A percentile compares a stretch with the other conserved stretches of the same genome.
These are phyloP conservation scores for Cucurbita moschata DNA, from an alignment of 306 rosid species.

Conservation along the genomic window DNA sequence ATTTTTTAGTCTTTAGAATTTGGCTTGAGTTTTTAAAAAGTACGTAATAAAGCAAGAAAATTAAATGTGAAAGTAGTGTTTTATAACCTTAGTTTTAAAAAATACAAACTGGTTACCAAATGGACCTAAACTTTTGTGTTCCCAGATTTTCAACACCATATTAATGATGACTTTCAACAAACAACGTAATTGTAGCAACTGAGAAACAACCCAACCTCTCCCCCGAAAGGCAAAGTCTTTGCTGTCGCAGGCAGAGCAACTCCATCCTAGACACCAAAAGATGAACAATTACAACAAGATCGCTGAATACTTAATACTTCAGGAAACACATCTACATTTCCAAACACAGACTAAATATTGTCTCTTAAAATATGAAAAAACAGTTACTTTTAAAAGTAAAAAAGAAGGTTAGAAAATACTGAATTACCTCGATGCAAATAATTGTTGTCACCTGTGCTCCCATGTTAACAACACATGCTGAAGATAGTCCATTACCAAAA, in stretches of 20 bases:
- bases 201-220: slow-evolving; percentile 54
- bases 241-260: slow-evolving; percentile 61
- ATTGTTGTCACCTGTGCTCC: slow-evolving; percentile 91
- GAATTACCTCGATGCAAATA: slow-evolving; percentile 76
- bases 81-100: not conserved
- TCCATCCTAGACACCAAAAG: slow-evolving; percentile 61
- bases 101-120: not conserved
- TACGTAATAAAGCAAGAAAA: not conserved
- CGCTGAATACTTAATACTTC: slow-evolving; percentile 1
- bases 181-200: not conserved
- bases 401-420: slow-evolving; percentile 2
- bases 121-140: not conserved
- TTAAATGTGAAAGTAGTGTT: not conserved
- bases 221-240: slow-evolving; percentile 88
- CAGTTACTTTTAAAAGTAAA: not conserved
- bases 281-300: slow-evolving; percentile 10
- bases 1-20: not conserved
- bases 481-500: slow-evolving; percentile 91
- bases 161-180: slow-evolving; percentile 3
- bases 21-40: not conserved
- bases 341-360: not conserved
- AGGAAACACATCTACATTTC: not conserved
- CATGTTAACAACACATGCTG: slow-evolving; percentile 80
- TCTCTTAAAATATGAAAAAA: not conserved
- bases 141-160: not conserved